phyloP scores from a whole-genome alignment of 1,139 yeast genomes.

The Saccharomyces hybrid region DNA sequence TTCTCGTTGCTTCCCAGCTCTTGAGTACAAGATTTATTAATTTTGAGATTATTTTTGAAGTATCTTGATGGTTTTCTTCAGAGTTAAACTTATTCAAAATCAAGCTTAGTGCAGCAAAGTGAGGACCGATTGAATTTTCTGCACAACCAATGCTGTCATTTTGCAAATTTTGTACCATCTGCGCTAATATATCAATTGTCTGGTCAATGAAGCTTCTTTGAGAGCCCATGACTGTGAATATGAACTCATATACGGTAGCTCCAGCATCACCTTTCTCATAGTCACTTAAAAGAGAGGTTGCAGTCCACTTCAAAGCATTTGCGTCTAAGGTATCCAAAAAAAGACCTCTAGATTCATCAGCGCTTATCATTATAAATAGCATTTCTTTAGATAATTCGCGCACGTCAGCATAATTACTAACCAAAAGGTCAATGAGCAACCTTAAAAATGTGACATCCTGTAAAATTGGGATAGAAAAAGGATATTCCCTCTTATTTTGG shows the following conservation, averaged over 20 bases:
- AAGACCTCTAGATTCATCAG: constrained; percentile 19
- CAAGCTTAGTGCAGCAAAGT: constrained; percentile 47
- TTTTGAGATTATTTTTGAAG: constrained; percentile 14
- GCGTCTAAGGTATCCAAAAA: constrained; percentile 10
- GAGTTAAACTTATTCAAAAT: constrained; percentile 36
- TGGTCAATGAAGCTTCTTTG: neutral
- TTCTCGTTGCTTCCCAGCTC: constrained; percentile 50
- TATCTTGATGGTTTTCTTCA: constrained; percentile 5
- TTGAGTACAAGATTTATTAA: constrained; percentile 25
- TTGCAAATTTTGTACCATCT: neutral
- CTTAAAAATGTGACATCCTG: constrained; percentile 34
- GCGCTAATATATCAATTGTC: neutral
- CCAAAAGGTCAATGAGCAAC: constrained; percentile 50
- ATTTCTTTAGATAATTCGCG: constrained; percentile 45
- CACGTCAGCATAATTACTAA: constrained; percentile 70
- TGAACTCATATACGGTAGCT: constrained; percentile 53
- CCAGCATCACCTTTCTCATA: constrained; percentile 81
- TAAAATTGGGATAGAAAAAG: constrained; percentile 42
- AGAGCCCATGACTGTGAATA: constrained; percentile 29
- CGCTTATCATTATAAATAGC: constrained; percentile 40
- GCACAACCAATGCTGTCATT: neutral
- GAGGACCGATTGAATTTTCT: constrained; percentile 54
- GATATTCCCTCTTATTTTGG: constrained; percentile 21
- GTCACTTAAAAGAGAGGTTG: constrained; percentile 44
- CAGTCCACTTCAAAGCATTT: constrained; percentile 32